Percentiles rank a stretch among this genome's conserved stretches.
Conservation (phyloP, 345 rosid species). For the Gossypium mustelinum region DNA sequence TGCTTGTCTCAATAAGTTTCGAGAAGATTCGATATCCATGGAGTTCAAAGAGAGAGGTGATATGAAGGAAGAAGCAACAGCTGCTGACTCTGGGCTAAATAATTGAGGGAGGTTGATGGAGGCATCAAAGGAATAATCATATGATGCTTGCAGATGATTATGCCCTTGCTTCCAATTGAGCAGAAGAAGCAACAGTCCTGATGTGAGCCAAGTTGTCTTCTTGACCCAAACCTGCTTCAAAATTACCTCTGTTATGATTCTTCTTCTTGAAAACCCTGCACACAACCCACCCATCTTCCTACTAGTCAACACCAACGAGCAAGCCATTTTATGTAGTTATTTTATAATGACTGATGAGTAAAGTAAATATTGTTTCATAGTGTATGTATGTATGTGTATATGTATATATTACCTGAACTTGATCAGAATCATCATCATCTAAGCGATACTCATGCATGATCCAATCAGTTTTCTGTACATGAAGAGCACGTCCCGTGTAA, state of each 20-base stretch:
- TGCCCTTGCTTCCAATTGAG: conserved; percentile 23
- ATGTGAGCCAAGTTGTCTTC: conserved; percentile 25
- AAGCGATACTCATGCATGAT: conserved; percentile 97
- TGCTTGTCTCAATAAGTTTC: conserved; percentile 47
- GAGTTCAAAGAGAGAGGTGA: conserved; percentile 26
- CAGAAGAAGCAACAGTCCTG: conserved; percentile 22
- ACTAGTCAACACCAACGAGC: conserved; percentile 18
- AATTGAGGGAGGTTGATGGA: conserved; percentile 56
- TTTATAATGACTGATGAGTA: too few species aligned
- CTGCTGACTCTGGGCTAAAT: conserved; percentile 49
- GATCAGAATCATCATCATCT: conserved; percentile 54
- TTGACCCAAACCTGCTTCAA: conserved; percentile 26
- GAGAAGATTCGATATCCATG: conserved; percentile 41
- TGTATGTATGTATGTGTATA: too few species aligned
- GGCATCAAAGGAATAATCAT: conserved; percentile 26
- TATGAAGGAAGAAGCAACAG: conserved; percentile 18
- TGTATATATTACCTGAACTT: conserved; percentile 40
- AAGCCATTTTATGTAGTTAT: too few species aligned
- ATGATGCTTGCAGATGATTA: conserved; percentile 21
- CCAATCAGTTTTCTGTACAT: conserved; percentile 96
- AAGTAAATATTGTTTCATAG: too few species aligned
- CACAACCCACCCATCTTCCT: conserved; percentile 73
- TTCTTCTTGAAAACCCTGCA: conserved; percentile 66
- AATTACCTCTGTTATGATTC: conserved; percentile 36
- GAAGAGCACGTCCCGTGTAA: conserved; percentile 96